Evolutionary conservation across 2,329 filamentous ascomycete genomes (phyloP).

Genomic region (Davidsoniella eucalypti): DNA sequence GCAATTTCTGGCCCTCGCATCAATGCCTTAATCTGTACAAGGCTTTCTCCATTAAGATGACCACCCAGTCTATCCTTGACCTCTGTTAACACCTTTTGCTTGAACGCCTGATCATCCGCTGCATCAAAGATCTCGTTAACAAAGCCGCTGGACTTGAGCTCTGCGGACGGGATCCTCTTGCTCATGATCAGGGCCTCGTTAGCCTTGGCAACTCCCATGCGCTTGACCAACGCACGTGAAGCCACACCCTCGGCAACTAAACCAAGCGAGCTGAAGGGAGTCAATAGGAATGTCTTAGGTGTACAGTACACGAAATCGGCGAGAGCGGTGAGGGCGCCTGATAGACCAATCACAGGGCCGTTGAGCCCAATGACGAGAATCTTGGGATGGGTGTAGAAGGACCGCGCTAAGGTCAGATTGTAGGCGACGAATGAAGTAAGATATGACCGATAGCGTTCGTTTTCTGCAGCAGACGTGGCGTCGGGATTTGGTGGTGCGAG

Average conservation of each 20-base stretch:
- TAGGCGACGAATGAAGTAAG: conserved; percentile 59
- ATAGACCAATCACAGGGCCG: conserved; percentile 77
- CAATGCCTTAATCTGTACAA: conserved; percentile 72
- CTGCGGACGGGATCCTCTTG: conserved; percentile 54
- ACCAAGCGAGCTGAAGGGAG: conserved; percentile 78
- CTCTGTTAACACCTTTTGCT: conserved; percentile 55
- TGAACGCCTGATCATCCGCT: conserved; percentile 51
- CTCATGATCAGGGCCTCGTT: conserved; percentile 92
- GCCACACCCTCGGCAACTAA: conserved; percentile 81
- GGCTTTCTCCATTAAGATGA: conserved; percentile 63
- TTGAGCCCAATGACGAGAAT: conserved; percentile 84
- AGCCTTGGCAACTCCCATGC: conserved; percentile 65
- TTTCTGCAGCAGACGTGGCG: background rate
- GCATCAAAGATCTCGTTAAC: conserved; percentile 66
- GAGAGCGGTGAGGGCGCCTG: conserved; percentile 65
- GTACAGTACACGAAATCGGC: conserved; percentile 86
- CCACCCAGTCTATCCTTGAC: conserved; percentile 64
- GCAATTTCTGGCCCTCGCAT: conserved; percentile 60
- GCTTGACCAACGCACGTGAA: conserved; percentile 58
- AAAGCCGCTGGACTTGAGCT: conserved; percentile 62
- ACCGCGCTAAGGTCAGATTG: conserved; percentile 79
- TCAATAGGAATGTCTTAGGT: conserved; percentile 70
- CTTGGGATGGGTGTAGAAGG: conserved; percentile 88
- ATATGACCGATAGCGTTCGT: conserved; percentile 26
- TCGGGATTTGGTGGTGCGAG: background rate